These are phyloP conservation scores for Guillardia theta DNA, from an alignment of 78 protist genomes.

Conservation along the genomic window DNA sequence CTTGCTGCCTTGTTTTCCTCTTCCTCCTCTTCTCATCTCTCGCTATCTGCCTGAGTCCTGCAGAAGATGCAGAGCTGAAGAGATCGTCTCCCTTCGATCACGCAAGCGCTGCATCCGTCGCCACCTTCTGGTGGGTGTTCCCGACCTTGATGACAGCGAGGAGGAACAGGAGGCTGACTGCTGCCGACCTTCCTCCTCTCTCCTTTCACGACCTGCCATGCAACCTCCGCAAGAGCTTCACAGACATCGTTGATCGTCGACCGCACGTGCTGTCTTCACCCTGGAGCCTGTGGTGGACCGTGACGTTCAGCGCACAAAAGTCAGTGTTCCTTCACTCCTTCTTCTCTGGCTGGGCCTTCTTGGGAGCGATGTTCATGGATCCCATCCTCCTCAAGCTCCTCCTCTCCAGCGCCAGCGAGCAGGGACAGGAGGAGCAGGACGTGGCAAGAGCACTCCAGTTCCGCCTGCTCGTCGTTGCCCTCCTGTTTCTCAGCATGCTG, in stretches of 20 bases:
- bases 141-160: background rate
- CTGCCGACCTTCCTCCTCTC: background rate
- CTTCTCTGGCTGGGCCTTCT: slow-evolving; percentile 16
- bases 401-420: background rate
- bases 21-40: too few relatives aligned
- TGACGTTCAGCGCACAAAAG: background rate
- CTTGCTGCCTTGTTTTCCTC: too few relatives aligned
- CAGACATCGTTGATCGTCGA: background rate
- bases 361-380: slow-evolving; percentile 30
- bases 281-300: background rate
- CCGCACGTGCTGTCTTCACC: background rate
- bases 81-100: background rate
- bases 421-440: background rate
- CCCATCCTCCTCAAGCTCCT: background rate
- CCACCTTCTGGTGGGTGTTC: slow-evolving; percentile 13
- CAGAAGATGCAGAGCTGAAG: too few relatives aligned
- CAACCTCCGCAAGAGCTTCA: background rate
- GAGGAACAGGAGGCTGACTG: background rate
- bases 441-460: background rate
- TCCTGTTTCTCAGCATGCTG: slow-evolving; percentile 13
- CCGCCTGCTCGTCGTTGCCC: background rate
- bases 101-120: background rate
- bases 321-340: background rate
- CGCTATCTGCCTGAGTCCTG: too few relatives aligned
- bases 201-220: background rate